Base-by-base conservation (phyloP, 352 stramenopile genomes). In the Phytophthora kernoviae region DNA sequence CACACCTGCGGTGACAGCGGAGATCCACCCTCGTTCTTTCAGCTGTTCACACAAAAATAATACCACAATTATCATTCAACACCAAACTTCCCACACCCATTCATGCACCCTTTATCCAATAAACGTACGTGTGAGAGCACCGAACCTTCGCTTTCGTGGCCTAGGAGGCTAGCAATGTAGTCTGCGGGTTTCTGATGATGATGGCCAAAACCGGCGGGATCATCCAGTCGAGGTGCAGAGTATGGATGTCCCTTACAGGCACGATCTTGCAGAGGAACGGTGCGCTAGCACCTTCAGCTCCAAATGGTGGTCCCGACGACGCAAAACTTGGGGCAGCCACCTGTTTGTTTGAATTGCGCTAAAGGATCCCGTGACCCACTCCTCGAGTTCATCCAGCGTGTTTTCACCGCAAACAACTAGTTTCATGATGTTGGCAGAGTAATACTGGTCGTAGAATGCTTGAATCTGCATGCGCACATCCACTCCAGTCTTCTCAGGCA, bases 351-450 rank as follows among this genome's bases (percentile, higher is more conserved):
- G 68, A 46, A 96, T 88, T 8, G 57, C 43, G 47, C 64, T 79
- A 51, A 91, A 96, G 8, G 79, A 89, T 12, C 70, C 60, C 1
- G 62, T 67, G 10, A 90, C 86, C 76, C 77, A 90, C 14, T 74
- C 33, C 48, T 92, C 79, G 18, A 96, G 58, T 18, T 84, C 78
- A 26, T 93, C 84, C 32, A 95, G 67, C 12, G 65, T 46, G 45
- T 95, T 82, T 49, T 94, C 68, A 14, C 87, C 84, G 20, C 81
- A 87, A 17, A 96, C 83, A 1, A 92, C 84, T 32, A 94, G 70
- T 53, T 90, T 90, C 87, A 96, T 95, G 62, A 93, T 83, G 46
- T 88, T 90, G 42, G 84, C 79, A 18, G 81, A 90, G 62, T 94
- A 96, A 54, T 79, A 85, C 18, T 60, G 58, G 7, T 90, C 43